Evolutionary conservation across 257 asterid species (phyloP).

Genomic region (Capsicum baccatum): DNA sequence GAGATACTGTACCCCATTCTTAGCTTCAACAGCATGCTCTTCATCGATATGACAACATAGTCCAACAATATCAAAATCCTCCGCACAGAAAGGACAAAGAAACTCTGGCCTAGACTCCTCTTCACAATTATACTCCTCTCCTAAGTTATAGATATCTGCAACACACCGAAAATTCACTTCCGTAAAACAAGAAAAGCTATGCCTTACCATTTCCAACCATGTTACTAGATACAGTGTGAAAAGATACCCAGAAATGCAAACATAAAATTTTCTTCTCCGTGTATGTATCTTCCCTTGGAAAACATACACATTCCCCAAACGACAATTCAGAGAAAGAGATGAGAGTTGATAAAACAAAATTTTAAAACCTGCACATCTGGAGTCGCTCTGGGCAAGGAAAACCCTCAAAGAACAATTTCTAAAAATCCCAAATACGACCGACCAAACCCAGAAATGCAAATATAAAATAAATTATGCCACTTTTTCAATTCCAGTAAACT

Average conservation of each 20-base stretch:
- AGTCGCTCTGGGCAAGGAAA: background rate
- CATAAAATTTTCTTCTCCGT: background rate
- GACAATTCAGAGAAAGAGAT: background rate
- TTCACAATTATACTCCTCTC: slow-evolving; percentile 67
- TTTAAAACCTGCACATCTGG: background rate
- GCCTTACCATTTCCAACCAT: background rate
- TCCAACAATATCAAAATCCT: slow-evolving; percentile 83
- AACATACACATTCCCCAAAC: background rate
- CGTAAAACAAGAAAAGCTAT: background rate
- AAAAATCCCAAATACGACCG: background rate
- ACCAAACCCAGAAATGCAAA: background rate
- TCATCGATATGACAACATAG: slow-evolving; percentile 92
- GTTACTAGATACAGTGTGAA: background rate
- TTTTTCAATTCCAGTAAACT: background rate
- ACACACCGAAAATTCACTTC: slow-evolving; percentile 22
- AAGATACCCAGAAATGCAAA: background rate
- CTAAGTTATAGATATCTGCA: slow-evolving; percentile 55
- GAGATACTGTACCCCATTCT: slow-evolving; percentile 68
- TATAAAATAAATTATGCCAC: background rate
- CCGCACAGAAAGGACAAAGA: slow-evolving; percentile 85
- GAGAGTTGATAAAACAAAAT: background rate
- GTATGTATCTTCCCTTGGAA: background rate
- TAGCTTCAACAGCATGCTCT: slow-evolving; percentile 78
- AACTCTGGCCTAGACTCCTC: slow-evolving; percentile 72
- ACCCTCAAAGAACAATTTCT: background rate